phyloP scores from a whole-genome alignment of 2,329 filamentous ascomycete species.

The Colletotrichum scovillei region DNA sequence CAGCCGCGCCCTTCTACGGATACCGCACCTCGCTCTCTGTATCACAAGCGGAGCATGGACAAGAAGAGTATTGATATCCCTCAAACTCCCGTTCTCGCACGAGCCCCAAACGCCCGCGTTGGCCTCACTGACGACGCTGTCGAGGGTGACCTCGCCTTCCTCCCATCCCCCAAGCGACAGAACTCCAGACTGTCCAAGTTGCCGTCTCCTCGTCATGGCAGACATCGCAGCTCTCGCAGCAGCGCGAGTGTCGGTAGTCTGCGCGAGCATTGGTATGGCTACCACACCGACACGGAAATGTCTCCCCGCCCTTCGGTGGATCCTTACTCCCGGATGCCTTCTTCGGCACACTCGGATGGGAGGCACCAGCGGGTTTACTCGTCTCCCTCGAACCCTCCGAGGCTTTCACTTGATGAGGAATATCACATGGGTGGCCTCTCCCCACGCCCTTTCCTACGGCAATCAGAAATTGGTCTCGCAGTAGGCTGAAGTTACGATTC shows the following conservation, averaged over 20 bases:
- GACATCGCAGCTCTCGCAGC: constrained; percentile 59
- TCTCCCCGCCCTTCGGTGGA: constrained; percentile 51
- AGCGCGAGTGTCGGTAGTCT: constrained; percentile 55
- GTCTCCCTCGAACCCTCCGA: constrained; percentile 54
- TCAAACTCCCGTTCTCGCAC: constrained; percentile 63
- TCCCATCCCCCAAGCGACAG: constrained; percentile 63
- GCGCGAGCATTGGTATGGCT: constrained; percentile 53
- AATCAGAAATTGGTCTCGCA: constrained; percentile 63
- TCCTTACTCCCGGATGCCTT: constrained; percentile 28
- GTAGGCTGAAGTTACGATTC: constrained; percentile 58
- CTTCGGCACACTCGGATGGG: constrained; percentile 36
- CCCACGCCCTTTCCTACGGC: constrained; percentile 58
- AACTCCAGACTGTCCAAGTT: constrained; percentile 65
- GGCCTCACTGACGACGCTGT: constrained; percentile 72
- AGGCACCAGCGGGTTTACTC: constrained; percentile 56
- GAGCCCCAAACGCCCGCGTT: constrained; percentile 70
- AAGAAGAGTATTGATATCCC: constrained; percentile 59
- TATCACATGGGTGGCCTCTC: constrained; percentile 57
- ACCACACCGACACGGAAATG: constrained; percentile 48
- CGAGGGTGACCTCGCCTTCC: constrained; percentile 70
- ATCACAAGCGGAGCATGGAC: constrained; percentile 37
- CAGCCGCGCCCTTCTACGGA: constrained; percentile 29
- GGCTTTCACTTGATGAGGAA: constrained; percentile 60
- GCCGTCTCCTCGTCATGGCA: constrained; percentile 49
- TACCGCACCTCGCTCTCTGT: constrained; percentile 20